Conservation (phyloP, 441 rosid species). For the Adansonia grandidieri region DNA sequence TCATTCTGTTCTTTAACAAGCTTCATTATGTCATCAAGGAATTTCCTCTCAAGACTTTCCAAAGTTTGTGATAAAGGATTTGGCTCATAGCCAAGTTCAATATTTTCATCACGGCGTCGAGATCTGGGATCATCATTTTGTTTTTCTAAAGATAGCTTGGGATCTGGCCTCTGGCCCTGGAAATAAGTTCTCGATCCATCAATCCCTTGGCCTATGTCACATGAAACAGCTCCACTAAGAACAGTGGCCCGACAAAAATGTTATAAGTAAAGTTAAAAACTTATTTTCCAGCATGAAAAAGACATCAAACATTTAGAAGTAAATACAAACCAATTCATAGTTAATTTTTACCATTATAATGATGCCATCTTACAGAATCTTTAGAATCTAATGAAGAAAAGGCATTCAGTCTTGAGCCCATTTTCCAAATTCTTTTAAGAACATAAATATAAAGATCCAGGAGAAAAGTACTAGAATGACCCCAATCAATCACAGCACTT, state of each 20-base stretch:
- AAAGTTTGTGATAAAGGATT: constrained; percentile 47
- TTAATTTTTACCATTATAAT: constrained; percentile 4
- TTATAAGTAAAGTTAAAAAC: background rate
- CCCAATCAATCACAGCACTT: constrained; percentile 3
- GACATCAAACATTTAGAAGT: background rate
- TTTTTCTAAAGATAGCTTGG: constrained; percentile 51
- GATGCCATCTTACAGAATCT: background rate
- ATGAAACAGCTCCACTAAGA: constrained; percentile 19
- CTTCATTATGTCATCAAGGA: constrained; percentile 62
- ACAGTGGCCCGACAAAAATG: background rate
- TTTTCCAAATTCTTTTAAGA: background rate
- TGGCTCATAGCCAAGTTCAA: constrained; percentile 56
- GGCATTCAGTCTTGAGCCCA: background rate
- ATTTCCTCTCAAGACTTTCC: constrained; percentile 71
- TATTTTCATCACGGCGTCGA: constrained; percentile 58
- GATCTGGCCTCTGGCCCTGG: constrained; percentile 61
- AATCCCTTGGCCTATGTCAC: constrained; percentile 67
- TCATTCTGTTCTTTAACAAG: constrained; percentile 63
- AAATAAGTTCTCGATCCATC: constrained; percentile 67
- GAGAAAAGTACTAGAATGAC: background rate
- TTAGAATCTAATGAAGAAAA: constrained; percentile 5
- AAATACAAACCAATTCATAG: background rate
- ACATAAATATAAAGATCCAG: background rate
- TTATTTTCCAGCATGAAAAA: background rate
- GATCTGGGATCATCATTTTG: constrained; percentile 57